Evolutionary conservation across 2,329 filamentous ascomycete species (phyloP).

Genomic region (Didymella sp.): DNA sequence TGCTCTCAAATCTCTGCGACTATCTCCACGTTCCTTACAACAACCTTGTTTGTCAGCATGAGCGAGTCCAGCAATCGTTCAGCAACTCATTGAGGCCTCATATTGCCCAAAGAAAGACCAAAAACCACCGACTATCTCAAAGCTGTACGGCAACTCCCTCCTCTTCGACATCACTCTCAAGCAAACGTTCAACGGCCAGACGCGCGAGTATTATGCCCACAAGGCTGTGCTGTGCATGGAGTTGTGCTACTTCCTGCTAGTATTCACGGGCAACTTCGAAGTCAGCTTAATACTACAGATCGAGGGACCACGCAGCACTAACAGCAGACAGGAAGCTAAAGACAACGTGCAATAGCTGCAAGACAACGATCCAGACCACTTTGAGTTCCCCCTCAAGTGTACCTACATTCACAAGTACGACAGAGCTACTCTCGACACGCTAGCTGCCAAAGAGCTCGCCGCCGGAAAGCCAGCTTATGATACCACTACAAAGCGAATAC

Average conservation of each 20-base stretch:
- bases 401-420: not conserved
- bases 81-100: too few species aligned
- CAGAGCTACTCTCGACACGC: not conserved
- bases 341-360: slow-evolving; percentile 19
- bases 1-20: too few species aligned
- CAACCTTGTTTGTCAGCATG: too few species aligned
- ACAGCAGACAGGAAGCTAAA: slow-evolving; percentile 18
- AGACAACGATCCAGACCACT: slow-evolving; percentile 21
- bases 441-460: not conserved
- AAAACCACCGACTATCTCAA: not conserved
- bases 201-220: slow-evolving; percentile 19
- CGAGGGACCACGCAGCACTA: too few species aligned
- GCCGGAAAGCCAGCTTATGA: too few species aligned
- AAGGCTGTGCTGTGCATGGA: slow-evolving; percentile 13
- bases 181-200: slow-evolving; percentile 4
- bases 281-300: too few species aligned
- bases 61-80: too few species aligned
- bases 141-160: slow-evolving; percentile 18
- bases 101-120: too few species aligned
- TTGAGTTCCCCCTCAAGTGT: not conserved
- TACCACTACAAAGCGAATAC: too few species aligned
- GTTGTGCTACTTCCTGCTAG: slow-evolving; percentile 20
- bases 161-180: slow-evolving; percentile 20
- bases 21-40: too few species aligned
- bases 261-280: slow-evolving; percentile 23